phyloP scores from a whole-genome alignment of 2,329 filamentous ascomycete species.

The Phyllosticta ampelicida region DNA sequence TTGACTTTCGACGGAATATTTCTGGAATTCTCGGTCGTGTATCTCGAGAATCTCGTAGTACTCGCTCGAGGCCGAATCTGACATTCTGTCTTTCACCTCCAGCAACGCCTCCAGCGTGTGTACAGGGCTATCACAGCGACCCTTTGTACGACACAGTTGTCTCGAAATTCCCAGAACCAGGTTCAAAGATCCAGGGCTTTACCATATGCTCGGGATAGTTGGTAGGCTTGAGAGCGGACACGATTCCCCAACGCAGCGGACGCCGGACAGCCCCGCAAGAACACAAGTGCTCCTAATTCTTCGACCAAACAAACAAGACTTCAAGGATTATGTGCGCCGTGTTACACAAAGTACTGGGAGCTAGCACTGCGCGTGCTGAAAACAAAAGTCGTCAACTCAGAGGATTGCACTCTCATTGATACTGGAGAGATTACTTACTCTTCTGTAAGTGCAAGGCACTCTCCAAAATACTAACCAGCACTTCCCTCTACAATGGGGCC shows the following conservation, averaged over 20 bases:
- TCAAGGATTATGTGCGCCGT: constrained; percentile 7
- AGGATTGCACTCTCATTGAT: neutral
- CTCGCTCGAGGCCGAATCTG: constrained; percentile 9
- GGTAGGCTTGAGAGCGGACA: constrained; percentile 7
- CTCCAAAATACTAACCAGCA: neutral
- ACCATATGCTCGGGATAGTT: constrained; percentile 10
- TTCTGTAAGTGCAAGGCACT: neutral
- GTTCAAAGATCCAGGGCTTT: constrained; percentile 6
- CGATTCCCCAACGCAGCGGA: constrained; percentile 10
- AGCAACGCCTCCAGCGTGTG: neutral
- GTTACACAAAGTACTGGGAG: neutral
- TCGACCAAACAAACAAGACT: constrained; percentile 6
- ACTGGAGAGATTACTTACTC: neutral
- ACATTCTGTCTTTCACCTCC: constrained; percentile 7
- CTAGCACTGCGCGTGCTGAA: neutral
- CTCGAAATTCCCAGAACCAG: constrained; percentile 8
- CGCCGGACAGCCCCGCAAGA: constrained; percentile 11
- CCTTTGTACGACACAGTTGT: constrained; percentile 10
- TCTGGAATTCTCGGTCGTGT: constrained; percentile 29
- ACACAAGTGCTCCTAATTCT: constrained; percentile 5
- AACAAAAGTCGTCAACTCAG: neutral
- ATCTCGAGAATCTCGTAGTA: constrained; percentile 18
- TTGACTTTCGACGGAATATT: constrained; percentile 24
- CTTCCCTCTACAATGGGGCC: neutral
- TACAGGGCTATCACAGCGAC: neutral